Percentiles rank a stretch among this genome's conserved stretches.
These are phyloP conservation scores for Aspergillus neotritici DNA, from an alignment of 2,329 filamentous ascomycete genomes.

Conservation along the genomic window DNA sequence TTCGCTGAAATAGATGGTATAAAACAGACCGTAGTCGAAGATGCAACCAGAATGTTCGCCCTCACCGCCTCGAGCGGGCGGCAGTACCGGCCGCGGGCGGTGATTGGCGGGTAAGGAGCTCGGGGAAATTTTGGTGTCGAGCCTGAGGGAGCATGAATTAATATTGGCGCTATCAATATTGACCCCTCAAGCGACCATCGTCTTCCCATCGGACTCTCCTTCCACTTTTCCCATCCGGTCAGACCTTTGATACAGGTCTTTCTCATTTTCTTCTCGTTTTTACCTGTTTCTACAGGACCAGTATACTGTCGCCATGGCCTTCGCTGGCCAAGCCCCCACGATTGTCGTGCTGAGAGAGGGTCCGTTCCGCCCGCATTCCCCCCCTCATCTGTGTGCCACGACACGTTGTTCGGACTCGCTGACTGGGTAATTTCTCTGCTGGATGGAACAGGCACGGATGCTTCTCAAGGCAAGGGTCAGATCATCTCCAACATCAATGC, in stretches of 20 bases:
- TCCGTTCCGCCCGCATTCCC: constrained; percentile 46
- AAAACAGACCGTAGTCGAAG: too few relatives aligned
- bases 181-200: constrained; percentile 28
- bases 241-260: constrained; percentile 5
- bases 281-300: constrained; percentile 11
- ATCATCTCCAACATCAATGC: constrained; percentile 98
- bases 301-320: constrained; percentile 64
- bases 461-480: constrained; percentile 94
- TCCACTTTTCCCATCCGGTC: constrained; percentile 18
- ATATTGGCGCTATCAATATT: constrained; percentile 11
- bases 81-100: constrained; percentile 21
- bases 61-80: constrained; percentile 21
- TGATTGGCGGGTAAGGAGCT: constrained; percentile 22
- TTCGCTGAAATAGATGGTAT: too few relatives aligned
- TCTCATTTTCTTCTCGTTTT: constrained; percentile 7
- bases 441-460: constrained; percentile 70
- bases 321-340: constrained; percentile 93
- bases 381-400: constrained; percentile 19
- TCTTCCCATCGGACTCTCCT: constrained; percentile 22
- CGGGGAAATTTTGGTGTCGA: constrained; percentile 40
- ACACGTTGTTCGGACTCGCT: constrained; percentile 18
- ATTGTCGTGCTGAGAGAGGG: constrained; percentile 98
- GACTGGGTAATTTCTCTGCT: constrained; percentile 18
- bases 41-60: too few relatives aligned
- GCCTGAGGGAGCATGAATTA: constrained; percentile 4